Conservation (phyloP, 1,139 yeast genomes). For the Hansenula lynferdii region DNA sequence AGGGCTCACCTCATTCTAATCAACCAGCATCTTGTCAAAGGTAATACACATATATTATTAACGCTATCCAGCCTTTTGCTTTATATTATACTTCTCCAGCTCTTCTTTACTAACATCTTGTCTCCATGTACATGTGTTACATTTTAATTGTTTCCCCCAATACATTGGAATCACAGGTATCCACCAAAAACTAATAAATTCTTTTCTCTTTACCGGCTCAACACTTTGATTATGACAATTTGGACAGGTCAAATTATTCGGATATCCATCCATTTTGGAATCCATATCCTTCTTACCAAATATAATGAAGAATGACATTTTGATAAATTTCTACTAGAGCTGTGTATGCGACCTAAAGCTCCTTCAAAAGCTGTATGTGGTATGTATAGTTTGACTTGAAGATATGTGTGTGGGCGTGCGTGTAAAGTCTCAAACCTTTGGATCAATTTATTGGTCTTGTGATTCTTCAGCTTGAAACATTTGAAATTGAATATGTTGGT, state of each 20-base stretch:
- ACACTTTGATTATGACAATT: constrained; percentile 38
- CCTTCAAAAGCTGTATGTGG: too few species aligned
- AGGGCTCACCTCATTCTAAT: too few species aligned
- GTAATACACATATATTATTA: too few species aligned
- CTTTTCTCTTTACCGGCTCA: constrained; percentile 35
- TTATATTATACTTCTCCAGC: constrained; percentile 27
- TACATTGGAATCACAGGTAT: constrained; percentile 41
- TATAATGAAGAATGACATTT: constrained; percentile 7
- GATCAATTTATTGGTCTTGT: too few species aligned
- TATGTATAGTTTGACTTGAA: too few species aligned
- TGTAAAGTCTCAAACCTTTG: too few species aligned
- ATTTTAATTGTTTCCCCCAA: constrained; percentile 41
- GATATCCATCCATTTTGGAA: constrained; percentile 18
- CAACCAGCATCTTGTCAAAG: too few species aligned
- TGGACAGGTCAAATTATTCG: constrained; percentile 29
- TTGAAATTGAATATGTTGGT: too few species aligned
- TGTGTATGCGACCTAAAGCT: too few species aligned
- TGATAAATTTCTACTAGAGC: too few species aligned
- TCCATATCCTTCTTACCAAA: constrained; percentile 29
- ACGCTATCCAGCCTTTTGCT: background rate
- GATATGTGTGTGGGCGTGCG: too few species aligned
- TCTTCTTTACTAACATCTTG: constrained; percentile 34
- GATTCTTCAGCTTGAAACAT: too few species aligned
- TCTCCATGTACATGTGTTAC: constrained; percentile 41
- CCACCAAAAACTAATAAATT: constrained; percentile 42